These are phyloP conservation scores for Rhinocladiella mackenziei DNA, from an alignment of 2,329 filamentous ascomycete species.

Conservation along the genomic window DNA sequence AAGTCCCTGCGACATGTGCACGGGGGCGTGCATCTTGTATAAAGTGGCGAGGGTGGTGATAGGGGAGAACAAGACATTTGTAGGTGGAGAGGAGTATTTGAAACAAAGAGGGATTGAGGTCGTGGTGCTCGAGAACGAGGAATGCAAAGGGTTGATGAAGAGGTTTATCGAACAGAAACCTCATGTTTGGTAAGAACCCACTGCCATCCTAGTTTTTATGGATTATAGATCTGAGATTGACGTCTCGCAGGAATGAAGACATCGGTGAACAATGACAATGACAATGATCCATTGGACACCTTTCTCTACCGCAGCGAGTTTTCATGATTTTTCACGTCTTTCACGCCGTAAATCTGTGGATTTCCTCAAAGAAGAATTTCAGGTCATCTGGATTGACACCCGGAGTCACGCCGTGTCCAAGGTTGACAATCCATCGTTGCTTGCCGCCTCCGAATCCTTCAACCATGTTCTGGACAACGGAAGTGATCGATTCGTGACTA, in stretches of 20 bases:
- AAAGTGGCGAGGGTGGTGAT: constrained; percentile 70
- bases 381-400: constrained; percentile 91
- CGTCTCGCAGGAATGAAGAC: constrained; percentile 53
- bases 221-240: constrained; percentile 3
- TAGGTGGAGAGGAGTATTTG: constrained; percentile 69
- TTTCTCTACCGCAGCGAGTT: constrained; percentile 4
- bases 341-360: constrained; percentile 61
- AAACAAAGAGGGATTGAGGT: constrained; percentile 66
- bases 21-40: constrained; percentile 72
- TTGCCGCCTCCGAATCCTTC: constrained; percentile 77
- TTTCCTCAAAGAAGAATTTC: constrained; percentile 89
- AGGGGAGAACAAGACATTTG: constrained; percentile 71
- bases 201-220: background rate
- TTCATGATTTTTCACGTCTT: background rate
- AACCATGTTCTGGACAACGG: constrained; percentile 80
- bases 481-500: constrained; percentile 72
- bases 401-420: constrained; percentile 96
- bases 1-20: constrained; percentile 78
- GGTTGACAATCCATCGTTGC: constrained; percentile 93
- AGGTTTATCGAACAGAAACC: constrained; percentile 70
- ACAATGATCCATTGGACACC: constrained; percentile 1
- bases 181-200: constrained; percentile 59
- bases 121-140: constrained; percentile 62
- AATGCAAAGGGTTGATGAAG: constrained; percentile 66
- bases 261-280: constrained; percentile 40